Conservation (phyloP, 805 yeast genomes). For the Vanderwaltozyma yarrowii region DNA sequence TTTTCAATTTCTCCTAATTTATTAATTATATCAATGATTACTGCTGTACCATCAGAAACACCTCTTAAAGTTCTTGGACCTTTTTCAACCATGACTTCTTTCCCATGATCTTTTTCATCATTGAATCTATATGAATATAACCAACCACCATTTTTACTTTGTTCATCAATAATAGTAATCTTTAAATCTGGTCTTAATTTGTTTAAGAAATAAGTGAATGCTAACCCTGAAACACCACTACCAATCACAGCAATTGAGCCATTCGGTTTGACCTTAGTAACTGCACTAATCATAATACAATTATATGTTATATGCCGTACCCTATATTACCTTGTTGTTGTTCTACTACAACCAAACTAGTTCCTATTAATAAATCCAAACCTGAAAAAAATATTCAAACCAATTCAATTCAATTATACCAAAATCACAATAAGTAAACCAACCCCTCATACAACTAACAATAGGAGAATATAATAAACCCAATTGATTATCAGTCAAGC, state of each 20-base stretch:
- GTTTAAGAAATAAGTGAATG: conserved; percentile 58
- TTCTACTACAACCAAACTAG: too few relatives aligned
- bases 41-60: conserved; percentile 62
- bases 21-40: conserved; percentile 50
- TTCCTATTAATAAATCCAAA: too few relatives aligned
- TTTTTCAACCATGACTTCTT: conserved; percentile 41
- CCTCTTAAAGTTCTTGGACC: conserved; percentile 92
- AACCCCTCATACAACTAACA: too few relatives aligned
- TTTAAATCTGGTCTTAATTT: conserved; percentile 68
- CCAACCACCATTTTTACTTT: conserved; percentile 65
- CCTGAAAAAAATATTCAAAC: too few relatives aligned
- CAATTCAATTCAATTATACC: too few relatives aligned
- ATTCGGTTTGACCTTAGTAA: background rate
- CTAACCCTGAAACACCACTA: conserved; percentile 79
- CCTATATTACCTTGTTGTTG: too few relatives aligned
- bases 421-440: too few relatives aligned
- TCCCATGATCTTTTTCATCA: conserved; percentile 19
- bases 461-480: too few relatives aligned
- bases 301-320: too few relatives aligned
- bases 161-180: conserved; percentile 52
- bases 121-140: conserved; percentile 42
- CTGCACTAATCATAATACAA: background rate
- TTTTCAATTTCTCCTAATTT: conserved; percentile 38
- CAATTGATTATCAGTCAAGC: too few relatives aligned
- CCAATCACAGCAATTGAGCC: conserved; percentile 59